These are phyloP conservation scores for Chytriomyces confervae DNA, from an alignment of 192 early-diverging fungal genomes.

Conservation along the genomic window DNA sequence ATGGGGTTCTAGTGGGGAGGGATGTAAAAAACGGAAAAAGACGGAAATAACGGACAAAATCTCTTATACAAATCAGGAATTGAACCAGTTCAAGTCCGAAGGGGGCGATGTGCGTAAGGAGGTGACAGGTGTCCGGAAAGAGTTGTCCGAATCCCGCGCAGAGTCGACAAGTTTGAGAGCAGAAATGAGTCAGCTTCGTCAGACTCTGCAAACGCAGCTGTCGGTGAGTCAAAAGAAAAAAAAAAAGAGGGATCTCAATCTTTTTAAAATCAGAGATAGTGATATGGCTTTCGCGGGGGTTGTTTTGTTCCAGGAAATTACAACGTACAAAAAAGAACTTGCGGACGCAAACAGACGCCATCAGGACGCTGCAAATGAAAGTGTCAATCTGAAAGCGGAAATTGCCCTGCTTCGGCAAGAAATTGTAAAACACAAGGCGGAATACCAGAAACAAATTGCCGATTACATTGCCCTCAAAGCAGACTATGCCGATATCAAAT, in stretches of 20 bases:
- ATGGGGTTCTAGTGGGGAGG: neutral
- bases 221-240: neutral
- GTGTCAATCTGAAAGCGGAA: neutral
- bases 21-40: neutral
- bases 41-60: neutral
- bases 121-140: conserved; percentile 9
- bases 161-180: conserved; percentile 9
- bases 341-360: conserved; percentile 4
- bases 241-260: too few species aligned
- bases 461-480: conserved; percentile 27
- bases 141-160: neutral
- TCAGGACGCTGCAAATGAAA: conserved; percentile 7
- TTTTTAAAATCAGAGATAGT: neutral
- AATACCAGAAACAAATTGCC: conserved; percentile 7
- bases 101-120: conserved; percentile 8
- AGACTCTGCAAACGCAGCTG: neutral
- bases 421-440: neutral
- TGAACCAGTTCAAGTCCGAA: neutral
- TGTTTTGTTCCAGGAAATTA: neutral
- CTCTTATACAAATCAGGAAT: neutral
- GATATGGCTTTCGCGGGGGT: neutral
- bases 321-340: conserved; percentile 5
- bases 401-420: neutral
- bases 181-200: conserved; percentile 26
- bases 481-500: conserved; percentile 31